Evolutionary conservation across 1,139 yeast species (phyloP).

Genomic region (Pichia cactophila): DNA sequence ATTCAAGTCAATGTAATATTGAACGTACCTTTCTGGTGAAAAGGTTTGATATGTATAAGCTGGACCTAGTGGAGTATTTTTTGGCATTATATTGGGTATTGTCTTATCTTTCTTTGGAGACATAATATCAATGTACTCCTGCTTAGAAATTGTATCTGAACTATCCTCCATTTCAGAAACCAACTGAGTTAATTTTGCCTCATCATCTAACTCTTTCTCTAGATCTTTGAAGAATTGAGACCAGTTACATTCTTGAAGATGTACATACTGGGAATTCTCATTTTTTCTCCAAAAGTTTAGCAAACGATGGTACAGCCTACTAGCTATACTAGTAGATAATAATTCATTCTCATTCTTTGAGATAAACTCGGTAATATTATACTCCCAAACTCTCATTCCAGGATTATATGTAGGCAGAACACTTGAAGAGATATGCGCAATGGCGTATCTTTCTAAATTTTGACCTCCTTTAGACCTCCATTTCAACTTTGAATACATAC

Average conservation of each 20-base stretch:
- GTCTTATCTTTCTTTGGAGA: constrained; percentile 47
- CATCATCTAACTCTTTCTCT: constrained; percentile 24
- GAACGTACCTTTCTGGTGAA: constrained; percentile 65
- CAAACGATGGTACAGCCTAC: background rate
- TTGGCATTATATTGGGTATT: constrained; percentile 60
- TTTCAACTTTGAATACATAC: constrained; percentile 42
- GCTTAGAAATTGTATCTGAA: background rate
- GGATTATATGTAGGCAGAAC: constrained; percentile 85
- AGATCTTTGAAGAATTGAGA: constrained; percentile 26
- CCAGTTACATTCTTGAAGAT: constrained; percentile 23
- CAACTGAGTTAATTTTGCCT: constrained; percentile 15
- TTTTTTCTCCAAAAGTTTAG: constrained; percentile 13
- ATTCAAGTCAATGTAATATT: constrained; percentile 60
- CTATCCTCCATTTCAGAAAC: constrained; percentile 11
- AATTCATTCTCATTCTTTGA: background rate
- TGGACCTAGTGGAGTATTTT: constrained; percentile 53
- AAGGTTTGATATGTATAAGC: constrained; percentile 64
- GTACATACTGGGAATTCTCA: background rate
- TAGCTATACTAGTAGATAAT: background rate
- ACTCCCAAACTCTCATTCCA: constrained; percentile 79
- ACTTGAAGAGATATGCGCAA: constrained; percentile 66
- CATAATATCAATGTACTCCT: constrained; percentile 13
- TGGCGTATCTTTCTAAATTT: constrained; percentile 51
- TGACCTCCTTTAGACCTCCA: constrained; percentile 39
- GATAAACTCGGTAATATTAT: constrained; percentile 48